These are phyloP conservation scores for Plasmodium berghei DNA, from an alignment of 169 alveolate species.

Conservation along the genomic window DNA sequence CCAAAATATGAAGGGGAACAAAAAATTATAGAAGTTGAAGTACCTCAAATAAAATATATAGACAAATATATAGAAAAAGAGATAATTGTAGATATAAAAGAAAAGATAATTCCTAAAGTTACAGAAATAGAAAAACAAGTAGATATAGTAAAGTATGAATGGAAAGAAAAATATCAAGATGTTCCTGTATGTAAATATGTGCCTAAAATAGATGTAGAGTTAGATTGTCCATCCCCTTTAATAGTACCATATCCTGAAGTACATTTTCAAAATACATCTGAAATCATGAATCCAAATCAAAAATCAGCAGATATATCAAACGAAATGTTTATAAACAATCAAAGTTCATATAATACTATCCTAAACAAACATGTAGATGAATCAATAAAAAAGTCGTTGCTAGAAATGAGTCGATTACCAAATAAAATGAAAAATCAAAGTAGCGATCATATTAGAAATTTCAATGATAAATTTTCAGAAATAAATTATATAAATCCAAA, in stretches of 20 bases:
- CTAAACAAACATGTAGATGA: conserved; percentile 40
- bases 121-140: conserved; percentile 88
- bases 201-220: conserved; percentile 90
- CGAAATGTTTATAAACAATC: conserved; percentile 62
- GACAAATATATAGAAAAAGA: conserved; percentile 89
- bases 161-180: conserved; percentile 90
- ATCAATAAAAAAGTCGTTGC: conserved; percentile 27
- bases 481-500: conserved; percentile 25
- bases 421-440: background rate
- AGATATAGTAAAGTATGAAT: conserved; percentile 88
- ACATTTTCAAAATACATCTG: conserved; percentile 77
- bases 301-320: conserved; percentile 46
- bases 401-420: conserved; percentile 22
- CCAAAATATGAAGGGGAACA: conserved; percentile 91
- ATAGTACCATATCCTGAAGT: conserved; percentile 89
- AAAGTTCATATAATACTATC: conserved; percentile 27
- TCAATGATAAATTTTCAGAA: conserved; percentile 24
- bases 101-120: conserved; percentile 88
- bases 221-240: conserved; percentile 90
- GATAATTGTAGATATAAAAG: conserved; percentile 89
- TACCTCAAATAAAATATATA: conserved; percentile 88
- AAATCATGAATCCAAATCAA: conserved; percentile 72
- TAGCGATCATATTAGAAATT: background rate
- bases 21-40: conserved; percentile 87
- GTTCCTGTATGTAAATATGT: conserved; percentile 90